Conservation (phyloP, 176 grass and related monocot species). For the Oryza officinalis region DNA sequence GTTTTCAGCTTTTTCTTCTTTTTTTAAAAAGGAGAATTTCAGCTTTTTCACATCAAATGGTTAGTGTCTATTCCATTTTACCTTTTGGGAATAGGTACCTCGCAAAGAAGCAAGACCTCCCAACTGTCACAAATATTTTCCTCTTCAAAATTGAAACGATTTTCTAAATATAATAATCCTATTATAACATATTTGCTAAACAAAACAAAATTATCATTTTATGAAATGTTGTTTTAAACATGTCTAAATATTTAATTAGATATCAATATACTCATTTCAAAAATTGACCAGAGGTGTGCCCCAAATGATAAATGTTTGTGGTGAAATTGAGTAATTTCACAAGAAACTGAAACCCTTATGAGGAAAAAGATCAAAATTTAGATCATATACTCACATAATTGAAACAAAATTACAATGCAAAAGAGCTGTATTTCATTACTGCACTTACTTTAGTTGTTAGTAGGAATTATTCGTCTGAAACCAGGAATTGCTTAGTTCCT, state of each 20-base stretch:
- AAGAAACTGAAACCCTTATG: background rate
- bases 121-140: too few species aligned
- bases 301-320: too few species aligned
- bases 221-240: too few species aligned
- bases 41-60: background rate
- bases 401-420: background rate
- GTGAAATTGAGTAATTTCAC: background rate
- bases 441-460: background rate
- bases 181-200: too few species aligned
- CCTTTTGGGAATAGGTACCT: background rate
- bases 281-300: too few species aligned
- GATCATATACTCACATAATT: background rate
- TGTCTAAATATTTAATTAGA: too few species aligned
- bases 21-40: too few species aligned
- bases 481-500: background rate
- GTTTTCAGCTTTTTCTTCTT: background rate
- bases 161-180: too few species aligned
- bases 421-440: background rate
- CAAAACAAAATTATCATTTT: too few species aligned
- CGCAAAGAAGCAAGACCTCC: too few species aligned
- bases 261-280: too few species aligned
- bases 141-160: too few species aligned
- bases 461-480: background rate
- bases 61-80: background rate
- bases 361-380: background rate